Conservation (phyloP, 2,329 filamentous ascomycete species). For the Colletotrichum sp. region DNA sequence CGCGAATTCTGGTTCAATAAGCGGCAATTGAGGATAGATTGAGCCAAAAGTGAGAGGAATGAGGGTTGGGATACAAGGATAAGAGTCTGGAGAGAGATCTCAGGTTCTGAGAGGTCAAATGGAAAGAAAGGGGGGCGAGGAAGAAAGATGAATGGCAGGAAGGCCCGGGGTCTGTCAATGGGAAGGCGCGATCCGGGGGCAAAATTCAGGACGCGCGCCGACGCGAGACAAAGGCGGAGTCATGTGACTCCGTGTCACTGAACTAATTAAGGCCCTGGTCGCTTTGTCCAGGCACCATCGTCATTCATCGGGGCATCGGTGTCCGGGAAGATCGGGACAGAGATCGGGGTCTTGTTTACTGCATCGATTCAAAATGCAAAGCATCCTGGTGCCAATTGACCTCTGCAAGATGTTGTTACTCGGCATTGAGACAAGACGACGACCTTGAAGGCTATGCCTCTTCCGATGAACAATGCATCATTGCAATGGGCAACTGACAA, state of each 20-base stretch:
- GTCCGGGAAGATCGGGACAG: neutral
- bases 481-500: neutral
- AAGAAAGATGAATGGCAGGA: neutral
- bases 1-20: neutral
- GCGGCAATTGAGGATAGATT: neutral
- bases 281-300: neutral
- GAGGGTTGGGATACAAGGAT: neutral
- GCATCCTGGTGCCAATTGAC: neutral
- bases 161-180: neutral
- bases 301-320: neutral
- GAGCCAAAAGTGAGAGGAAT: neutral
- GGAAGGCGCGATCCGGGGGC: neutral
- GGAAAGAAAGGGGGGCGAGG: neutral
- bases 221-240: slow-evolving; percentile 40
- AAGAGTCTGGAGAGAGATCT: neutral
- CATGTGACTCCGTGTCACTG: slow-evolving; percentile 29
- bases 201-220: slow-evolving; percentile 1
- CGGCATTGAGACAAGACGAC: neutral
- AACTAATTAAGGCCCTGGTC: neutral
- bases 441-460: neutral
- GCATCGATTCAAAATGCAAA: neutral
- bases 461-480: neutral
- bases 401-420: neutral
- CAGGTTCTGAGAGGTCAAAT: neutral
- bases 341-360: neutral